These are phyloP conservation scores for Xerocomus cyaneibrunnescens DNA, from an alignment of 1,284 basidiomycete species.

Conservation along the genomic window DNA sequence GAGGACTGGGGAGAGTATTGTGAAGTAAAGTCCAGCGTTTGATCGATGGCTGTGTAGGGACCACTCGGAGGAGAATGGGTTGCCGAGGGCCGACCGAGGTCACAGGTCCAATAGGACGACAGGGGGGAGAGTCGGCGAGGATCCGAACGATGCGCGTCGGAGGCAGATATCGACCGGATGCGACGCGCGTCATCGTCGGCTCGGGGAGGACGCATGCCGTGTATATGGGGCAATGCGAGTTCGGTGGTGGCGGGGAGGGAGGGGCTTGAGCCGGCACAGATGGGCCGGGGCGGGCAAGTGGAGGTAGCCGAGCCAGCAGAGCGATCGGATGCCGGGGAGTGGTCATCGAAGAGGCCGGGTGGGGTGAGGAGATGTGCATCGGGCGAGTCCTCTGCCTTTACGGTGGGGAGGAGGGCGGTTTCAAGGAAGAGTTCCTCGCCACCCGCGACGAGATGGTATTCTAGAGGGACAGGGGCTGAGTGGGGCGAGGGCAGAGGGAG, in stretches of 20 bases:
- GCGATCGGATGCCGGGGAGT: constrained; percentile 36
- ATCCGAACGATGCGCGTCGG: constrained; percentile 31
- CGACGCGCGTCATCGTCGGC: constrained; percentile 33
- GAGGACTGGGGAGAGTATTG: constrained; percentile 34
- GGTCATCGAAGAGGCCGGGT: constrained; percentile 30
- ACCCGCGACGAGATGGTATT: constrained; percentile 66
- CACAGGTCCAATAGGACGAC: constrained; percentile 33
- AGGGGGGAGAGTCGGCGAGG: constrained; percentile 36
- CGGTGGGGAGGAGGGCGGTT: constrained; percentile 41
- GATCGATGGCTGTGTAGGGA: constrained; percentile 30
- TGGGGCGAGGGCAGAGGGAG: constrained; percentile 7
- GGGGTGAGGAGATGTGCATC: constrained; percentile 41
- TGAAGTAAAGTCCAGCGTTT: constrained; percentile 15
- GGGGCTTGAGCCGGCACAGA: constrained; percentile 30
- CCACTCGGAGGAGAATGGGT: constrained; percentile 28
- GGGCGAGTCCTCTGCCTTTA: constrained; percentile 50
- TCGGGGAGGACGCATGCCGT: constrained; percentile 21
- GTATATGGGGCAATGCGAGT: constrained; percentile 27
- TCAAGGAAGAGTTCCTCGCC: constrained; percentile 68
- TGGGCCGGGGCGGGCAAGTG: constrained; percentile 25
- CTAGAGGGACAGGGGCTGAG: constrained; percentile 38
- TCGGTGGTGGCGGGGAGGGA: constrained; percentile 24
- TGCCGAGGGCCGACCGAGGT: constrained; percentile 29
- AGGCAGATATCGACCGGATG: constrained; percentile 33
- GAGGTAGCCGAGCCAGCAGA: constrained; percentile 33